A percentile compares a stretch with the other conserved stretches of the same genome.
Conservation (phyloP, 345 rosid genomes). For the Eucalyptus marginata region DNA sequence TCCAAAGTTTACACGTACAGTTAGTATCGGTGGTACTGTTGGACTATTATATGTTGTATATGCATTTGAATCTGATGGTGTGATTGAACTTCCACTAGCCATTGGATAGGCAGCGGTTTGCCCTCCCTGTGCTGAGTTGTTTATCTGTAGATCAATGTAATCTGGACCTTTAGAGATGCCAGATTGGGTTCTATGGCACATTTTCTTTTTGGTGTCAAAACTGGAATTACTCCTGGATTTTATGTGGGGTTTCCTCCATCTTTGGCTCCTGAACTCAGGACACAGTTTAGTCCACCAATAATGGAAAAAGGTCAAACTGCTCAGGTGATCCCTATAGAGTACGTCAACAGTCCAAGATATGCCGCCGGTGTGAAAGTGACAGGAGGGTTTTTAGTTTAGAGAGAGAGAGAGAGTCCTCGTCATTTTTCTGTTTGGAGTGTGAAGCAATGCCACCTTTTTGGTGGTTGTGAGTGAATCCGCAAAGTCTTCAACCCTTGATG, state of each 20-base stretch:
- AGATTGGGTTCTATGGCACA: background rate
- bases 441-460: background rate
- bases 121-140: background rate
- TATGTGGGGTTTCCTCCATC: background rate
- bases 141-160: background rate
- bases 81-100: background rate
- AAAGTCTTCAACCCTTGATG: too few relatives aligned
- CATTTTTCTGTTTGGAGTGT: too few relatives aligned
- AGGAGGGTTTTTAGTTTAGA: background rate
- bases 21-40: background rate
- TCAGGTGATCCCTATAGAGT: too few relatives aligned
- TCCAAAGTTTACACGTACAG: constrained; percentile 40
- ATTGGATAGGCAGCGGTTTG: background rate
- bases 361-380: background rate
- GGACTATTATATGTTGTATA: background rate
- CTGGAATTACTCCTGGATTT: background rate
- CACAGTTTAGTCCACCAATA: too few relatives aligned
- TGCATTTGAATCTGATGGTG: background rate
- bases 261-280: background rate
- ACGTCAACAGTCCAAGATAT: background rate
- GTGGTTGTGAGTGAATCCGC: background rate
- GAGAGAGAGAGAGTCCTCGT: background rate
- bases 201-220: background rate
- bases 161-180: background rate
- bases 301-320: too few relatives aligned